phyloP scores from a whole-genome alignment of 495 filamentous ascomycete species.

The Penicillium angulare region DNA sequence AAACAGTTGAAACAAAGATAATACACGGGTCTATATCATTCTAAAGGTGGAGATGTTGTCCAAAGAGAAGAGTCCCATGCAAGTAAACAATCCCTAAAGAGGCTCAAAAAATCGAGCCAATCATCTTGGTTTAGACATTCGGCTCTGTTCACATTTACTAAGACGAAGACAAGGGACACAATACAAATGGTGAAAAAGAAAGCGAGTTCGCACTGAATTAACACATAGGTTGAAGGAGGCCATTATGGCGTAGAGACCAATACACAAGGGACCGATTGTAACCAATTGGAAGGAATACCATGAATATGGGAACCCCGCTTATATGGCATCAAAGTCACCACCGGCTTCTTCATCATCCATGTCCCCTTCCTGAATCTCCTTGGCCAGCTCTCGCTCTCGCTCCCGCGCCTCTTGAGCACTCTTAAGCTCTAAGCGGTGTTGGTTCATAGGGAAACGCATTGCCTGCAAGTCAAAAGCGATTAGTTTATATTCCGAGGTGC shows the following conservation, averaged over 20 bases:
- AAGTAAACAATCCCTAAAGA: slow-evolving; percentile 27
- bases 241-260: slow-evolving; percentile 18
- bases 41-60: not conserved
- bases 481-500: not conserved
- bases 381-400: slow-evolving; percentile 91
- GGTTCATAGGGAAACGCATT: slow-evolving; percentile 99
- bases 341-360: slow-evolving; percentile 96
- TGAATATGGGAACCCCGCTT: slow-evolving; percentile 24
- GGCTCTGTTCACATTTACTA: slow-evolving; percentile 31
- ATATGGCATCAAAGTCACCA: slow-evolving; percentile 96
- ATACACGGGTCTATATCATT: too few relatives aligned
- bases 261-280: slow-evolving; percentile 15
- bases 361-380: slow-evolving; percentile 98
- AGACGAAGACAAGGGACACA: not conserved
- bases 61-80: slow-evolving; percentile 16
- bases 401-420: slow-evolving; percentile 97
- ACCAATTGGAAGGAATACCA: slow-evolving; percentile 21
- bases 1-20: too few relatives aligned
- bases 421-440: slow-evolving; percentile 95
- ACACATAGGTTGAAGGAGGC: slow-evolving; percentile 29
- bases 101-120: slow-evolving; percentile 29
- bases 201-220: slow-evolving; percentile 27
- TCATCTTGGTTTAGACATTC: slow-evolving; percentile 30
- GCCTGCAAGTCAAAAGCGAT: slow-evolving; percentile 53
- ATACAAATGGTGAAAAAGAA: slow-evolving; percentile 20